Evolutionary conservation across 495 filamentous ascomycete genomes (phyloP).

Genomic region (Hypoxylon subgilvum): DNA sequence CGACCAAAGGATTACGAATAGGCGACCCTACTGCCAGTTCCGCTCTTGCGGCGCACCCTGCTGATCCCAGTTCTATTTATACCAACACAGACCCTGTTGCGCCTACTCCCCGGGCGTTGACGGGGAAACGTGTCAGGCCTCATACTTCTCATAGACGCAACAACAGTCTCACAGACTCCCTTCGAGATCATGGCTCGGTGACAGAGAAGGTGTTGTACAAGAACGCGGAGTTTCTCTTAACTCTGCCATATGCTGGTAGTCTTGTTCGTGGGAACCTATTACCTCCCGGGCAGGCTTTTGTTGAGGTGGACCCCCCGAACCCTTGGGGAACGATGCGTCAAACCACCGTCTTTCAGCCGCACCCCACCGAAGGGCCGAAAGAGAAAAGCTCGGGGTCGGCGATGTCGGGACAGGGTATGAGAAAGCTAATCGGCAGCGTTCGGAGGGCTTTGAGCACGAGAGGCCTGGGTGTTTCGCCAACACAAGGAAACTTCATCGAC

Average conservation of each 20-base stretch:
- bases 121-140: slow-evolving; percentile 59
- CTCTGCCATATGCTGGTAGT: slow-evolving; percentile 75
- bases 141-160: slow-evolving; percentile 57
- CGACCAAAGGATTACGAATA: slow-evolving; percentile 63
- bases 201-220: slow-evolving; percentile 56
- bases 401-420: slow-evolving; percentile 71
- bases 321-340: slow-evolving; percentile 51
- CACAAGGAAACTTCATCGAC: slow-evolving; percentile 55
- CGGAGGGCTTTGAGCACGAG: slow-evolving; percentile 83
- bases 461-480: slow-evolving; percentile 53
- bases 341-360: slow-evolving; percentile 57
- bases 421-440: slow-evolving; percentile 84
- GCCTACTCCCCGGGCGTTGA: slow-evolving; percentile 57
- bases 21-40: slow-evolving; percentile 51
- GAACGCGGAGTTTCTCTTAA: slow-evolving; percentile 64
- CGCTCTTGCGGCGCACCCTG: slow-evolving; percentile 67
- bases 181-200: slow-evolving; percentile 70
- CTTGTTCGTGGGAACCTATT: slow-evolving; percentile 83
- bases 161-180: slow-evolving; percentile 77
- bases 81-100: slow-evolving; percentile 54
- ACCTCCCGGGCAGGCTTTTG: slow-evolving; percentile 76
- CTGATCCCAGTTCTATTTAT: slow-evolving; percentile 58
- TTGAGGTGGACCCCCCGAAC: slow-evolving; percentile 70
- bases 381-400: slow-evolving; percentile 52
- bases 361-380: slow-evolving; percentile 43